phyloP scores from a whole-genome alignment of 179 eudicot genomes.

The Carnegiea gigantea region DNA sequence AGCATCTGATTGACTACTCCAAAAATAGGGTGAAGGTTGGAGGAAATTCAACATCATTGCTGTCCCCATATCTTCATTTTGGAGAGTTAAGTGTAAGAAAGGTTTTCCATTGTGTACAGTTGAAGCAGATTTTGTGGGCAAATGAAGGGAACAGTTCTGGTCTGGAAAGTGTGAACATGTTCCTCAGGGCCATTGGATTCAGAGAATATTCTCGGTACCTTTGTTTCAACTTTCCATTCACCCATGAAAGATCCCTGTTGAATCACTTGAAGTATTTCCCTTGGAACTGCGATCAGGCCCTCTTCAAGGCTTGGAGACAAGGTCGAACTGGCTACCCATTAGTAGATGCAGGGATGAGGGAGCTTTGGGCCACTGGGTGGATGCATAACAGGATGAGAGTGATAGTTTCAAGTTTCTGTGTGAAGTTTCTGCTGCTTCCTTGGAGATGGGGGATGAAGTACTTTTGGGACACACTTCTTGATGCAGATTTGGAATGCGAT shows the following conservation, averaged over 20 bases:
- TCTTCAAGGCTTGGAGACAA: slow-evolving; percentile 93
- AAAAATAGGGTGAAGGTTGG: slow-evolving; percentile 53
- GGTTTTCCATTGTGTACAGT: slow-evolving; percentile 59
- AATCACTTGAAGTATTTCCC: slow-evolving; percentile 73
- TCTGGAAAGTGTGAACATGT: slow-evolving; percentile 58
- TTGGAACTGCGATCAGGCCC: slow-evolving; percentile 64
- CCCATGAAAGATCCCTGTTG: slow-evolving; percentile 82
- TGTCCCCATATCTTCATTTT: slow-evolving; percentile 91
- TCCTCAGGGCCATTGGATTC: slow-evolving; percentile 77
- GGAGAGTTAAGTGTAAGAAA: slow-evolving; percentile 88
- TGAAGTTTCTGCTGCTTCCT: slow-evolving; percentile 82
- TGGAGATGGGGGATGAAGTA: slow-evolving; percentile 99
- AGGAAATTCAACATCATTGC: slow-evolving; percentile 74
- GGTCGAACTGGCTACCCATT: slow-evolving; percentile 95
- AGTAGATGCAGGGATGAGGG: slow-evolving; percentile 99
- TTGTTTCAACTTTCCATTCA: slow-evolving; percentile 91
- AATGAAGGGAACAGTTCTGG: slow-evolving; percentile 58
- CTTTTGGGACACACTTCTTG: slow-evolving; percentile 97
- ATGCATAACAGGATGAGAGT: slow-evolving; percentile 84
- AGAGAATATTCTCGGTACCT: slow-evolving; percentile 95
- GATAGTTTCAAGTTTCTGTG: slow-evolving; percentile 84
- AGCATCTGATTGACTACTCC: slow-evolving; percentile 59
- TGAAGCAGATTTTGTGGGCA: slow-evolving; percentile 79
- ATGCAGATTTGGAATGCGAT: slow-evolving; percentile 95
- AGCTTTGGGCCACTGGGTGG: slow-evolving; percentile 99